These are phyloP conservation scores for Nicotiana otophora DNA, from an alignment of 257 asterid species.

Conservation along the genomic window DNA sequence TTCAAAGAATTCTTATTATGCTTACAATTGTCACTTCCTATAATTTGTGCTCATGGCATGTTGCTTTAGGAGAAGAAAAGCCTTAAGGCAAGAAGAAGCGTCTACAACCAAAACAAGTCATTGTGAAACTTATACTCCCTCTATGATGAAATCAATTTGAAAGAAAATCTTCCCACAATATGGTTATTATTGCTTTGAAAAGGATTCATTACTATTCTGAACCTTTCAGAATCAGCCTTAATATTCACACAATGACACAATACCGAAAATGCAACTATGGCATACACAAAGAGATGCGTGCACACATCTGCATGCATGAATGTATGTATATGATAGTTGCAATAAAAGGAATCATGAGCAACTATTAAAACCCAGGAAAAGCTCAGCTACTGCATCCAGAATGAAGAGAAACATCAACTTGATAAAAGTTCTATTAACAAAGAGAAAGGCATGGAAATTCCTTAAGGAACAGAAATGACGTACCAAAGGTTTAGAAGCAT, in stretches of 20 bases:
- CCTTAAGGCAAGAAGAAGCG: not conserved
- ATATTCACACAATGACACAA: not conserved
- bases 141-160: not conserved
- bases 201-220: not conserved
- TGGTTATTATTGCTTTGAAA: not conserved
- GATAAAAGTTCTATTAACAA: not conserved
- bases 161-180: not conserved
- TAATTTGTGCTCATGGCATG: not conserved
- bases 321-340: not conserved
- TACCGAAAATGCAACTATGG: not conserved
- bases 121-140: not conserved
- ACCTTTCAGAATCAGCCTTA: not conserved
- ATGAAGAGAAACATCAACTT: not conserved
- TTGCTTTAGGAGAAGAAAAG: not conserved
- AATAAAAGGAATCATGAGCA: not conserved
- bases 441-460: not conserved
- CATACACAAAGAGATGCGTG: not conserved
- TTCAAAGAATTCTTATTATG: not conserved
- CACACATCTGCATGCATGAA: not conserved
- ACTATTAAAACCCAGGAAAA: not conserved
- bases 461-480: slow-evolving; percentile 11
- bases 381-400: slow-evolving; percentile 5
- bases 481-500: slow-evolving; percentile 92
- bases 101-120: not conserved
- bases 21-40: not conserved